A percentile compares a stretch with the other conserved stretches of the same genome.
These are phyloP conservation scores for peach (Prunus persica) DNA, from an alignment of 306 rosid genomes.

Conservation along the genomic window DNA sequence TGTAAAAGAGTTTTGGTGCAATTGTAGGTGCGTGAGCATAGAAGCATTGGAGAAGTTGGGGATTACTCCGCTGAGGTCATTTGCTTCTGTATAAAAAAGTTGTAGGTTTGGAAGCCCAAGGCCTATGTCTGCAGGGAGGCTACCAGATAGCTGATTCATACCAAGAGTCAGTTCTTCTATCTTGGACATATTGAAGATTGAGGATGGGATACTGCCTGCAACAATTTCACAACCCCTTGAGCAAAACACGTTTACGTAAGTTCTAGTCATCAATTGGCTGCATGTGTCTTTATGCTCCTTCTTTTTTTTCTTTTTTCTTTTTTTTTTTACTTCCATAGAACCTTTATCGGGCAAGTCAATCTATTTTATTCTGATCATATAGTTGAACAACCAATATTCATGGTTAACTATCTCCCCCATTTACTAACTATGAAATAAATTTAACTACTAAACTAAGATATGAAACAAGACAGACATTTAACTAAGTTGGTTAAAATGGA, in stretches of 20 bases:
- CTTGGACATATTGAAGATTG: constrained; percentile 26
- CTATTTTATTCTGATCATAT: too few species aligned
- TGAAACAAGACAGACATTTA: too few species aligned
- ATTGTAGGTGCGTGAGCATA: neutral
- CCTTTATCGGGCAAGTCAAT: too few species aligned
- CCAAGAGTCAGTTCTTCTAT: neutral
- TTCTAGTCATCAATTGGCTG: too few species aligned
- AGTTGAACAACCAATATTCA: neutral
- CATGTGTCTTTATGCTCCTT: too few species aligned
- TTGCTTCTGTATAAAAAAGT: neutral
- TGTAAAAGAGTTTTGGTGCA: neutral
- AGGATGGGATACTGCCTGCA: constrained; percentile 22
- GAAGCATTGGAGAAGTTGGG: constrained; percentile 24
- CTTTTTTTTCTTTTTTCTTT: too few species aligned
- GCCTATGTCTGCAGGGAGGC: constrained; percentile 17
- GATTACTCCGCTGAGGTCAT: constrained; percentile 6
- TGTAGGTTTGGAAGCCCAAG: constrained; percentile 17
- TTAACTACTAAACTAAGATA: too few species aligned
- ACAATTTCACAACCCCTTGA: neutral
- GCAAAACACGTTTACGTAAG: too few species aligned
- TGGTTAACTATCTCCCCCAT: too few species aligned
- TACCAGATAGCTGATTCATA: constrained; percentile 12
- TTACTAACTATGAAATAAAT: too few species aligned
- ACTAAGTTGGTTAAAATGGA: too few species aligned
- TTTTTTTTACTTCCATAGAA: too few species aligned